Conservation (phyloP, 257 asterid genomes). For the Jacaranda copaia region DNA sequence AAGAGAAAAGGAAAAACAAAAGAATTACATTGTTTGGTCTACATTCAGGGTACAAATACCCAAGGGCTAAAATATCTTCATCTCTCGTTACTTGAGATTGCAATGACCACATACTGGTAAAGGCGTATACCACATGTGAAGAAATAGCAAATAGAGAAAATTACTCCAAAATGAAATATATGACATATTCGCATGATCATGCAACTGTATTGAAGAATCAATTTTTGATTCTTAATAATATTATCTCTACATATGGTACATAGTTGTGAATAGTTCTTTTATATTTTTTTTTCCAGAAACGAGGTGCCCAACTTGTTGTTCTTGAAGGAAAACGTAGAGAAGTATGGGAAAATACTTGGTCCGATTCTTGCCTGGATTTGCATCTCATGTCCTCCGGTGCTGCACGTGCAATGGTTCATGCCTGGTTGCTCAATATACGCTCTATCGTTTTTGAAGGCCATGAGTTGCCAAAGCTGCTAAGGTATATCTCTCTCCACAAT, state of each 20-base stretch:
- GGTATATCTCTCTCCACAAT: slow-evolving; percentile 42
- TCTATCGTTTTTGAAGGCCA: slow-evolving; percentile 82
- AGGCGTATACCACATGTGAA: no score
- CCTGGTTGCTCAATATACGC: slow-evolving; percentile 85
- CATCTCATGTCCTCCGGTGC: slow-evolving; percentile 98
- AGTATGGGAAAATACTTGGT: slow-evolving; percentile 88
- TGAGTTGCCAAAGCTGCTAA: slow-evolving; percentile 78
- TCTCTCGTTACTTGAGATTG: no score
- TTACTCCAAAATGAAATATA: no score
- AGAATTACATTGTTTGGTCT: no score
- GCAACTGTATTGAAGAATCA: no score
- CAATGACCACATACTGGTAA: no score
- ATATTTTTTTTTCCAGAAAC: slow-evolving; percentile 51
- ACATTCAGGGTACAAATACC: no score
- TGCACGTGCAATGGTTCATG: slow-evolving; percentile 95
- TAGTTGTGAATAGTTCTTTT: background rate
- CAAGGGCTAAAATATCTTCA: no score
- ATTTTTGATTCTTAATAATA: background rate
- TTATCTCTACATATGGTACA: background rate
- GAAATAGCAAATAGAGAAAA: no score
- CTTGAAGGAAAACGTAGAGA: slow-evolving; percentile 87
- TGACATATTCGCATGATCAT: no score
- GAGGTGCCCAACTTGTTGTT: slow-evolving; percentile 90
- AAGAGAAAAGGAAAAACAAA: no score
- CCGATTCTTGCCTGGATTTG: slow-evolving; percentile 85